Evolutionary conservation across 129 eudicot genomes (phyloP).

Genomic region (sunflower (Helianthus annuus)): HanXRQr2.0-SUNRISE NC_035442.2:56354433-56354932

Average conservation of each 20-base stretch:
- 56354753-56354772: constrained; percentile 96
- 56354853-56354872: constrained; percentile 87
- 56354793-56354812: constrained; percentile 75
- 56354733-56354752: constrained; percentile 61
- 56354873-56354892: constrained; percentile 61
- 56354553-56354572: constrained; percentile 69
- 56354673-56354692: constrained; percentile 45
- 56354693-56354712: constrained; percentile 81
- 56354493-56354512: constrained; percentile 68
- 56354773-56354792: constrained; percentile 70
- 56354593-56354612: constrained; percentile 76
- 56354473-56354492: constrained; percentile 30
- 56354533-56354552: constrained; percentile 63
- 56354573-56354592: constrained; percentile 63
- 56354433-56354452: constrained; percentile 39
- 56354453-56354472: constrained; percentile 56
- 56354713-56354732: constrained; percentile 63
- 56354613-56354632: constrained; percentile 50
- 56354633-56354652: constrained; percentile 80
- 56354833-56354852: constrained; percentile 71
- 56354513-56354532: constrained; percentile 68
- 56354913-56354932: constrained; percentile 59
- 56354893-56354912: constrained; percentile 31
- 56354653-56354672: constrained; percentile 52
- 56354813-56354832: constrained; percentile 93